These are phyloP conservation scores for Clavispora santaluciae DNA, from an alignment of 805 yeast genomes.

Conservation along the genomic window DNA sequence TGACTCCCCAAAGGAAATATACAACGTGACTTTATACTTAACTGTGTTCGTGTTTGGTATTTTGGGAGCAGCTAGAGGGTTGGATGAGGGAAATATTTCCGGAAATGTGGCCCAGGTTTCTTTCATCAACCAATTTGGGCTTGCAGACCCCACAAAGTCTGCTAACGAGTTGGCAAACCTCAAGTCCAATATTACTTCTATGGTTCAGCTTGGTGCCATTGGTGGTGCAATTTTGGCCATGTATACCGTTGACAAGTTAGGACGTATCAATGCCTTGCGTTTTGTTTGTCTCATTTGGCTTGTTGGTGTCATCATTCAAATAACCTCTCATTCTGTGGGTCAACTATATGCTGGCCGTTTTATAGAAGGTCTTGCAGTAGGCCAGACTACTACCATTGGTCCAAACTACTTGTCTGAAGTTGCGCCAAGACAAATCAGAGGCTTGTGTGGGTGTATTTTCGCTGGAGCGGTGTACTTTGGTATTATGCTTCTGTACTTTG, in stretches of 20 bases:
- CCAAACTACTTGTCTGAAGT: conserved; percentile 50
- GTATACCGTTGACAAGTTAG: conserved; percentile 45
- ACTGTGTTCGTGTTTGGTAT: conserved; percentile 49
- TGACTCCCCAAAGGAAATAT: conserved; percentile 42
- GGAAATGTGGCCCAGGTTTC: conserved; percentile 42
- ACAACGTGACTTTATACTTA: conserved; percentile 41
- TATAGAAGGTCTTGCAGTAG: conserved; percentile 51
- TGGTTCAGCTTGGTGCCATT: conserved; percentile 55
- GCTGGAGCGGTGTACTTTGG: conserved; percentile 59
- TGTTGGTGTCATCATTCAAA: conserved; percentile 44
- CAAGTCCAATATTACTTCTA: conserved; percentile 50
- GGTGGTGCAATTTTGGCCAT: conserved; percentile 51
- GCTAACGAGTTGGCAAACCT: conserved; percentile 36
- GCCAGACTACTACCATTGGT: conserved; percentile 53
- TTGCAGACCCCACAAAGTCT: conserved; percentile 35
- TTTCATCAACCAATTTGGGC: conserved; percentile 41
- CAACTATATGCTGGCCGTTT: conserved; percentile 54
- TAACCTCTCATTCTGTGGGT: conserved; percentile 41
- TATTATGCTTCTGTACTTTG: conserved; percentile 43
- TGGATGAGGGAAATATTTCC: conserved; percentile 50
- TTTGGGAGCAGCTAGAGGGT: conserved; percentile 53
- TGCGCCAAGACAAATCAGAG: conserved; percentile 52
- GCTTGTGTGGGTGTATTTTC: conserved; percentile 47
- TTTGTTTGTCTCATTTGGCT: conserved; percentile 33
- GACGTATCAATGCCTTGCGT: conserved; percentile 48